Evolutionary conservation across 495 filamentous ascomycete species (phyloP).

Genomic region (Aspergillus mulundensis): DNA sequence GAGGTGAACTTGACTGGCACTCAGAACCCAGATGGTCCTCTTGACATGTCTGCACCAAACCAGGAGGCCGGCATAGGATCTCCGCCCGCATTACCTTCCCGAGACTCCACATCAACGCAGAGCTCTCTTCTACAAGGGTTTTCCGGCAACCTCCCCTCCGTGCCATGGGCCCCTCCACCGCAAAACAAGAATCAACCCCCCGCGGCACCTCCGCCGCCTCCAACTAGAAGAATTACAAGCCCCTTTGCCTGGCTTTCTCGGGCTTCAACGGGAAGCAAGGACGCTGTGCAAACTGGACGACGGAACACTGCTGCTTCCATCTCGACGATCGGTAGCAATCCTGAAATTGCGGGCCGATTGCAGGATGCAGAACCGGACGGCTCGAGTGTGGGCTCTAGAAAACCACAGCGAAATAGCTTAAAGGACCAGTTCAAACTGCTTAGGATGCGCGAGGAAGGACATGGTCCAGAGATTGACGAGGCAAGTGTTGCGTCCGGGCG

Average conservation of each 20-base stretch:
- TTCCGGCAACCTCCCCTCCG: slow-evolving; percentile 48
- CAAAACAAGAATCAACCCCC: slow-evolving; percentile 39
- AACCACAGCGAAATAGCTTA: slow-evolving; percentile 61
- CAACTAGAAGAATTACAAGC: slow-evolving; percentile 65
- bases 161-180: slow-evolving; percentile 46
- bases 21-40: slow-evolving; percentile 35
- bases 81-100: slow-evolving; percentile 46
- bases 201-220: slow-evolving; percentile 39
- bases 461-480: slow-evolving; percentile 43
- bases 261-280: slow-evolving; percentile 59
- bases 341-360: slow-evolving; percentile 66
- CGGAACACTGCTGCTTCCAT: slow-evolving; percentile 74
- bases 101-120: slow-evolving; percentile 43
- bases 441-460: slow-evolving; percentile 73
- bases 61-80: slow-evolving; percentile 33
- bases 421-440: slow-evolving; percentile 84
- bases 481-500: slow-evolving; percentile 33
- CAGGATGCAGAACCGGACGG: slow-evolving; percentile 53
- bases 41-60: slow-evolving; percentile 16
- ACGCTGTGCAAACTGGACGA: slow-evolving; percentile 44
- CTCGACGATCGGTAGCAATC: slow-evolving; percentile 67
- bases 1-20: slow-evolving; percentile 64
- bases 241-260: slow-evolving; percentile 87
- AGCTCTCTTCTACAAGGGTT: slow-evolving; percentile 45
- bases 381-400: slow-evolving; percentile 25